A percentile compares a stretch with the other conserved stretches of the same genome.
Evolutionary conservation across 2,329 filamentous ascomycete species (phyloP).

Genomic region (Verticillium klebahnii): DNA sequence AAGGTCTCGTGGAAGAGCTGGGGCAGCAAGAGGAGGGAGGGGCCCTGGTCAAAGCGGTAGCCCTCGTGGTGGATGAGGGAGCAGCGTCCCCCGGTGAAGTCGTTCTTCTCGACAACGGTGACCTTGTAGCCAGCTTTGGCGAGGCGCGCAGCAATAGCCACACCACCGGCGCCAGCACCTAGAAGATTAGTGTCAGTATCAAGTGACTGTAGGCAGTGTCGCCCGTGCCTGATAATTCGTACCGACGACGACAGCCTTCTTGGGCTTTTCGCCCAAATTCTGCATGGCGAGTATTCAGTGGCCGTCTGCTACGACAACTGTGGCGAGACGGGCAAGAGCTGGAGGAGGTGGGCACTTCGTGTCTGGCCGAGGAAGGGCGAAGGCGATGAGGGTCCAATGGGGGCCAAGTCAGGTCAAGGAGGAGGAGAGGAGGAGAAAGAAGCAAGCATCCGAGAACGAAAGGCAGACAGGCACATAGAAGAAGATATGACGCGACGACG

Average conservation of each 20-base stretch:
- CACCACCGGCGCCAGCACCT: slow-evolving; percentile 68
- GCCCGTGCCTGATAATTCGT: neutral
- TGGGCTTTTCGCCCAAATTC: slow-evolving; percentile 20
- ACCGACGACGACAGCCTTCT: slow-evolving; percentile 24
- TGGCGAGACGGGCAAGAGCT: neutral
- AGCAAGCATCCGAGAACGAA: neutral
- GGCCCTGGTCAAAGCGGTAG: slow-evolving; percentile 72
- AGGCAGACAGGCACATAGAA: neutral
- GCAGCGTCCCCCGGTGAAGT: slow-evolving; percentile 67
- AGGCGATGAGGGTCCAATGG: too few species aligned
- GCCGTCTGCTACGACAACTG: neutral
- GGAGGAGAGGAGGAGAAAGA: neutral
- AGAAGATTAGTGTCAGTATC: slow-evolving; percentile 7
- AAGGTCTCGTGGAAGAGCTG: slow-evolving; percentile 67
- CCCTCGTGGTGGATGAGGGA: slow-evolving; percentile 57
- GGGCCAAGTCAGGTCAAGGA: neutral
- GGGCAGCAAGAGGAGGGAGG: slow-evolving; percentile 68
- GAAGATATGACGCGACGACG: neutral
- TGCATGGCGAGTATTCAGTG: slow-evolving; percentile 1
- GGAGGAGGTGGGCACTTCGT: too few species aligned
- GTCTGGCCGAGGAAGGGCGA: too few species aligned
- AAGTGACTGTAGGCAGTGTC: neutral
- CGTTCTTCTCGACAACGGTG: slow-evolving; percentile 76
- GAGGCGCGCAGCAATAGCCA: slow-evolving; percentile 66
- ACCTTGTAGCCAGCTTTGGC: slow-evolving; percentile 66